Conservation (phyloP, 108 stramenopile species). For the Asterionellopsis glacialis region DNA sequence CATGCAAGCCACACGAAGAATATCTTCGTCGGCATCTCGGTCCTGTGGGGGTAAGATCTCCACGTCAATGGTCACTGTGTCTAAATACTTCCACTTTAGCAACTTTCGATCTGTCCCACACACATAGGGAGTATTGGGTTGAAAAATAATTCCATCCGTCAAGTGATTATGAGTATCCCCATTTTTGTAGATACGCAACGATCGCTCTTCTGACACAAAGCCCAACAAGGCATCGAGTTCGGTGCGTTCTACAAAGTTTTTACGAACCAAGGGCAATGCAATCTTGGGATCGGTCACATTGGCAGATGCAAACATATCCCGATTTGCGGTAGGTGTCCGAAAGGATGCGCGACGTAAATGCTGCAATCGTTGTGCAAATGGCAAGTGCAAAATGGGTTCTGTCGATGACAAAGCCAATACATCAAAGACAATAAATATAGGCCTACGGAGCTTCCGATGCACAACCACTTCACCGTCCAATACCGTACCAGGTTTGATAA, state of each 20-base stretch:
- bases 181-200: conserved; percentile 65
- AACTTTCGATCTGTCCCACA: conserved; percentile 86
- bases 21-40: conserved; percentile 32
- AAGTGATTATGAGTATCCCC: conserved; percentile 82
- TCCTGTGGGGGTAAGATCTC: conserved; percentile 57
- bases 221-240: conserved; percentile 61
- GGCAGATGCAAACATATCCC: conserved; percentile 63
- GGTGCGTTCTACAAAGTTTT: conserved; percentile 82
- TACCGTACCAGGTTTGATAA: conserved; percentile 82
- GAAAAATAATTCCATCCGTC: conserved; percentile 94
- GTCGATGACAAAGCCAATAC: conserved; percentile 69
- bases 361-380: conserved; percentile 76
- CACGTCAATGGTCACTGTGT: conserved; percentile 94
- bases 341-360: conserved; percentile 71
- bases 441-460: conserved; percentile 69
- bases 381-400: conserved; percentile 69
- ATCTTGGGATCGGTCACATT: conserved; percentile 48
- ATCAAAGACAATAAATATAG: conserved; percentile 94
- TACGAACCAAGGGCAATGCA: conserved; percentile 80
- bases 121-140: conserved; percentile 88
- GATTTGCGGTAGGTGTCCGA: conserved; percentile 45
- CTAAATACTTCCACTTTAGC: conserved; percentile 96
- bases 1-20: conserved; percentile 58
- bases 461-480: conserved; percentile 97
- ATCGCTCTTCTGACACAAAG: conserved; percentile 74